Evolutionary conservation across 2,329 filamentous ascomycete species (phyloP), one percentile per base, ranked within the genome.

Genomic region (Chaetomium strumarium): DNA sequence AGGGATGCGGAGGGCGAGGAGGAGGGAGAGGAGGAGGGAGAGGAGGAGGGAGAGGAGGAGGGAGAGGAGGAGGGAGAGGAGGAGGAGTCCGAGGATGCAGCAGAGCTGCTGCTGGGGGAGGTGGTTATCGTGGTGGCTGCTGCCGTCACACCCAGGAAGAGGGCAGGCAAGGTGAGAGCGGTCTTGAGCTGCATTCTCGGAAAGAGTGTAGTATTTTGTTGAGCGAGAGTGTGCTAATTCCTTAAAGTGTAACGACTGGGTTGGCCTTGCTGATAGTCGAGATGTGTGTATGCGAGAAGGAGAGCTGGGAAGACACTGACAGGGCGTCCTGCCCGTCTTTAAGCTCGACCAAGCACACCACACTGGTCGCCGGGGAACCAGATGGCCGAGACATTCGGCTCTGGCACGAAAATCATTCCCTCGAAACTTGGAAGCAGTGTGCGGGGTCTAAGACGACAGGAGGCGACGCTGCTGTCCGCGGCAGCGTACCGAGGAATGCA

Each of bases 181-280:
- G 53, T 30, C 37, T 56, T 52, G 53, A 58, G 41, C 29, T 60
- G 55, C 60, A 62, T 63, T 37, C 57, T 33, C 5, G 34, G 34
- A 13, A n/a, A 11, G 33, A 5, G 10, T 19, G 29, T 40, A 6
- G n/a, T 31, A 19, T n/a, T 14, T 17, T 16, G 30, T 43, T 43
- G 20, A 7, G 20, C 14, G 14, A 8, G 34, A 8, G 34, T 37
- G 14, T 13, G 33, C 8, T 37, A 3, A n/a, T 9, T 16, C 4
- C 7, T 14, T 13, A 41, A 24, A 19, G 39, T 24, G n/a, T n/a
- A 41, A 19, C 2, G 31, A 14, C 9, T 30, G 7, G 47, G 2
- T 36, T 42, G n/a, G 16, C 12, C 16, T 36, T 39, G 41, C 2
- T 40, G 34, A 8, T 14, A 16, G 7, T n/a, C 13, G 14, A 37